These are phyloP conservation scores for Clarireedia homoeocarpa DNA, from an alignment of 2,329 filamentous ascomycete genomes.

Conservation along the genomic window DNA sequence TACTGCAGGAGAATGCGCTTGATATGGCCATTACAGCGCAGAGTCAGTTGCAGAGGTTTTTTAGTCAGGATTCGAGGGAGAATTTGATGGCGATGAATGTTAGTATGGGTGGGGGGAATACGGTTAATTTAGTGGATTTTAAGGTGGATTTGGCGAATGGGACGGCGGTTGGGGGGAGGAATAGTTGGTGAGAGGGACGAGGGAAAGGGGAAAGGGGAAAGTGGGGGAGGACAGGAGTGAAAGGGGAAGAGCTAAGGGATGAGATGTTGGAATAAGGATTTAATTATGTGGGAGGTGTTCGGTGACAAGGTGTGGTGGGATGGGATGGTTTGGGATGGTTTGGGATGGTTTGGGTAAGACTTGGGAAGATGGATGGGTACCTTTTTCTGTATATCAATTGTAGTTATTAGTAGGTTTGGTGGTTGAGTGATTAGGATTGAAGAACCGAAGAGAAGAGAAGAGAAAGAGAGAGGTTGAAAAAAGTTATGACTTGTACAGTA, in stretches of 20 bases:
- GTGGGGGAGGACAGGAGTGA: background rate
- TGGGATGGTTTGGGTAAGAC: background rate
- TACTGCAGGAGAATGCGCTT: conserved; percentile 48
- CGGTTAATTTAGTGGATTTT: conserved; percentile 18
- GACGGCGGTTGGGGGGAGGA: background rate
- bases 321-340: background rate
- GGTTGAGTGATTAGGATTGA: no score
- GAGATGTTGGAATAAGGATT: no score
- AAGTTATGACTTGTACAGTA: no score
- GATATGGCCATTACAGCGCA: conserved; percentile 47
- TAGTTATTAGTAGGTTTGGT: no score
- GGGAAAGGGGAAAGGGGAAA: background rate
- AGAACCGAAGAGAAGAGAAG: no score
- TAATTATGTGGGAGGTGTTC: no score
- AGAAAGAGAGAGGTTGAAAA: no score
- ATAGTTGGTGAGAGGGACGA: background rate
- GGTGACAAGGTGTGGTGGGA: background rate
- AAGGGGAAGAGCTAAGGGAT: no score
- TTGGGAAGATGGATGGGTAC: background rate
- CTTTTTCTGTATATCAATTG: no score
- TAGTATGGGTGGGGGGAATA: conserved; percentile 21
- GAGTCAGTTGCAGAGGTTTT: conserved; percentile 45
- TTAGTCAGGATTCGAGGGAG: conserved; percentile 29
- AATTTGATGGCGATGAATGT: conserved; percentile 21
- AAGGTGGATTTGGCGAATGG: conserved; percentile 2